These are phyloP conservation scores for Thielaviopsis punctulata DNA, from an alignment of 2,329 filamentous ascomycete species.

Conservation along the genomic window DNA sequence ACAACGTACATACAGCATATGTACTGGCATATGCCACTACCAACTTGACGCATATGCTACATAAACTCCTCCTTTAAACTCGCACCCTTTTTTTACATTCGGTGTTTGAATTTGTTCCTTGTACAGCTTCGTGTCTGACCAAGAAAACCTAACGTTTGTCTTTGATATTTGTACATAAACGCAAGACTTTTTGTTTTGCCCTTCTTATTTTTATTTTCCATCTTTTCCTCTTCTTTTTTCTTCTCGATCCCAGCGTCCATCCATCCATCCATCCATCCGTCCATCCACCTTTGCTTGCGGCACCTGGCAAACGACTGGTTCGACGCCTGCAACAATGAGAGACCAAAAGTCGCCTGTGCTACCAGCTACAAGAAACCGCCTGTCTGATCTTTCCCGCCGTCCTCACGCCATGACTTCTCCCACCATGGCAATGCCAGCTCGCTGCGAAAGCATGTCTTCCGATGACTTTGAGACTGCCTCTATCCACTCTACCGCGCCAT, in stretches of 20 bases:
- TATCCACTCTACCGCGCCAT: constrained; percentile 49
- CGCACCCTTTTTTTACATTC: not conserved
- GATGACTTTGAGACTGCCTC: constrained; percentile 52
- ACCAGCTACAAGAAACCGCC: not conserved
- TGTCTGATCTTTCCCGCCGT: not conserved
- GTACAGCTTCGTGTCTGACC: not conserved
- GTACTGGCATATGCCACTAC: no score
- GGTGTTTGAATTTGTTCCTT: no score
- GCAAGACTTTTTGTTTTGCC: not conserved
- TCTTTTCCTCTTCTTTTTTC: not conserved
- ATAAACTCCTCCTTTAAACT: not conserved
- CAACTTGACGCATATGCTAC: no score
- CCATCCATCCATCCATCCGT: not conserved
- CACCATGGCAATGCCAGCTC: constrained; percentile 7
- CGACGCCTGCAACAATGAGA: not conserved
- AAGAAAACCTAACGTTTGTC: not conserved
- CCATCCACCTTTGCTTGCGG: not conserved
- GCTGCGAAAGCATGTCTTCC: constrained; percentile 19
- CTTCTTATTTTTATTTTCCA: not conserved
- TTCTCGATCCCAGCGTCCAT: no score
- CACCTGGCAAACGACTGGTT: not conserved
- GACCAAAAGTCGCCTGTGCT: not conserved
- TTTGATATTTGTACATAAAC: not conserved
- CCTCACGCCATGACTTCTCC: not conserved
- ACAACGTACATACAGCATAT: no score